Conservation (phyloP, 2,329 filamentous ascomycete species). For the Plenodomus tracheiphilus region DNA sequence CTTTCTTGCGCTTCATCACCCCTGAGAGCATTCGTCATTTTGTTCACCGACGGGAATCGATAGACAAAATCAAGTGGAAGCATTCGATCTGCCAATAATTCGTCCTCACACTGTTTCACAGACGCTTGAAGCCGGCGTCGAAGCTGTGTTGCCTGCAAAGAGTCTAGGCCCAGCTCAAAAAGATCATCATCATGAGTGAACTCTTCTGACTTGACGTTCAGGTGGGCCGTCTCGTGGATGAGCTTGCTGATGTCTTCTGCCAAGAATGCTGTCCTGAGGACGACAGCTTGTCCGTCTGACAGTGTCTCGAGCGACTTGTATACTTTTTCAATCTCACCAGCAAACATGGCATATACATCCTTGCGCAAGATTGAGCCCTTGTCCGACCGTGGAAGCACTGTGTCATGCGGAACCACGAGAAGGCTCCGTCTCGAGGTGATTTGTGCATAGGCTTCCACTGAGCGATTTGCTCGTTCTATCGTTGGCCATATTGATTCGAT, state of each 20-base stretch:
- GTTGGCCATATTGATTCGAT: not conserved
- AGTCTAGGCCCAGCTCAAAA: conserved; percentile 34
- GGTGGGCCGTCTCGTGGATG: too few relatives aligned
- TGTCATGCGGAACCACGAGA: not conserved
- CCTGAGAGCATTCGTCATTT: too few relatives aligned
- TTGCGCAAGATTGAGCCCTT: not conserved
- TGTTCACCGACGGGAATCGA: not conserved
- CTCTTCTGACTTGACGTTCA: too few relatives aligned
- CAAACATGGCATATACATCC: not conserved
- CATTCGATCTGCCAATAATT: not conserved
- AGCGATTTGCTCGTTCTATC: not conserved
- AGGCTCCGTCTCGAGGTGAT: not conserved
- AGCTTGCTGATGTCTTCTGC: too few relatives aligned
- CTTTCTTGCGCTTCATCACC: too few relatives aligned
- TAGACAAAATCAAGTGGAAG: not conserved
- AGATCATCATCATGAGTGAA: conserved; percentile 29
- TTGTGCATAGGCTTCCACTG: not conserved
- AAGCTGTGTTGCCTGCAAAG: conserved; percentile 13
- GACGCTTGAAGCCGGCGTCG: not conserved
- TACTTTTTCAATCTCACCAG: not conserved
- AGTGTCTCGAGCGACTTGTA: not conserved
- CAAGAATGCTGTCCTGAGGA: too few relatives aligned
- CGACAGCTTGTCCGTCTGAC: too few relatives aligned
- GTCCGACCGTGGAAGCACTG: too few relatives aligned
- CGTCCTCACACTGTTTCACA: not conserved